Evolutionary conservation across 495 filamentous ascomycete genomes (phyloP).

Genomic region (Trichoderma gamsii): DNA sequence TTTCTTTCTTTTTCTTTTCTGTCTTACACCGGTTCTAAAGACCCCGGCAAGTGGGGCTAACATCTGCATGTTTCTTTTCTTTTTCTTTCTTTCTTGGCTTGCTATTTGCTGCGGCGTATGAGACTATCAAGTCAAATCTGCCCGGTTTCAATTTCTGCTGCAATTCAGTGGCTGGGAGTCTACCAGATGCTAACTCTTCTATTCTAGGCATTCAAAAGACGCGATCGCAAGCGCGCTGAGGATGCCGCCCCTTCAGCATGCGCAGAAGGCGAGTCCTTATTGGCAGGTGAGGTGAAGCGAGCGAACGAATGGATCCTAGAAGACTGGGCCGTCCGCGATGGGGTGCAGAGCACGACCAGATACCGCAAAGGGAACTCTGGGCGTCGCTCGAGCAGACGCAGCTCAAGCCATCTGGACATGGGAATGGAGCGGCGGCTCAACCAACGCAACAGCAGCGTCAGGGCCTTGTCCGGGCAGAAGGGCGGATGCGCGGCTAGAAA

Average conservation of each 20-base stretch:
- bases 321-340: conserved; percentile 31
- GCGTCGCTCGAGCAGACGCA: conserved; percentile 17
- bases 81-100: neutral
- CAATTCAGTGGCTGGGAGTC: neutral
- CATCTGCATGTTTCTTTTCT: neutral
- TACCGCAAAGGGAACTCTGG: conserved; percentile 37
- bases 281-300: conserved; percentile 27
- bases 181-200: neutral
- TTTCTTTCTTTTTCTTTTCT: neutral
- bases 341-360: conserved; percentile 43
- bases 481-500: conserved; percentile 13
- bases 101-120: neutral
- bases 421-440: neutral
- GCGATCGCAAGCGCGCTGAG: conserved; percentile 26
- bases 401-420: conserved; percentile 6
- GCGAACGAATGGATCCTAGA: conserved; percentile 39
- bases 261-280: conserved; percentile 13
- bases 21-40: neutral
- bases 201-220: conserved; percentile 39
- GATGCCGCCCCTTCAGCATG: conserved; percentile 13
- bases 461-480: conserved; percentile 9
- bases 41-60: neutral
- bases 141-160: neutral
- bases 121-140: neutral
- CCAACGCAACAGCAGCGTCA: conserved; percentile 12